These are phyloP conservation scores for Blakeslea trispora DNA, from an alignment of 371 early-diverging fungal genomes.

Conservation along the genomic window DNA sequence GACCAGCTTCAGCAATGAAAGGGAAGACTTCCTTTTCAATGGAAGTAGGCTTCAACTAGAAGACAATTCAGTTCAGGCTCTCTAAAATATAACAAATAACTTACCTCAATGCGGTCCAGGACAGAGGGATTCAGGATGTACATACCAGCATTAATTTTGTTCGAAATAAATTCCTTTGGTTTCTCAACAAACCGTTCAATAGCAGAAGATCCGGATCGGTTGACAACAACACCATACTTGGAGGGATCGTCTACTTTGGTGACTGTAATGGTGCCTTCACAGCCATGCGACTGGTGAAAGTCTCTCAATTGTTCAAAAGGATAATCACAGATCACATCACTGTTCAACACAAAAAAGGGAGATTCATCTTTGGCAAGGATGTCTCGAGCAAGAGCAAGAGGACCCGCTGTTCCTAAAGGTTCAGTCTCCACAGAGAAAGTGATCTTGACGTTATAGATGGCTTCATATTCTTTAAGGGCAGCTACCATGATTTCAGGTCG, in stretches of 20 bases:
- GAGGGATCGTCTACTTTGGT: constrained; percentile 98
- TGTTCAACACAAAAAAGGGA: constrained; percentile 99
- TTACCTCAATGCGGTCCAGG: constrained; percentile 87
- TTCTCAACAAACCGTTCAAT: constrained; percentile 99
- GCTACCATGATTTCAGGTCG: constrained; percentile 94
- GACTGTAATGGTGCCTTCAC: constrained; percentile 92
- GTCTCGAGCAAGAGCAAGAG: constrained; percentile 92
- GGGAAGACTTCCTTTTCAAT: constrained; percentile 99
- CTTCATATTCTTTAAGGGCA: constrained; percentile 84
- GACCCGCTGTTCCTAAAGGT: constrained; percentile 98
- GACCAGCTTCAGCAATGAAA: constrained; percentile 79
- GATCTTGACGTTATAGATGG: constrained; percentile 87
- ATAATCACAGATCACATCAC: constrained; percentile 98
- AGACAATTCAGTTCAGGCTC: constrained; percentile 4
- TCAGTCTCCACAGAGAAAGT: constrained; percentile 97
- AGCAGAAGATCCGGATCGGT: constrained; percentile 59
- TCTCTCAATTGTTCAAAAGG: constrained; percentile 89
- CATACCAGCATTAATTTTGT: constrained; percentile 99
- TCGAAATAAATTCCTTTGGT: constrained; percentile 91
- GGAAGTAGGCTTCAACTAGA: constrained; percentile 76
- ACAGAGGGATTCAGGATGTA: constrained; percentile 96
- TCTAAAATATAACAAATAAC: no score
- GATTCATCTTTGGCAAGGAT: constrained; percentile 88
- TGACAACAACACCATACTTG: constrained; percentile 97
- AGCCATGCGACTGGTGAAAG: constrained; percentile 86